These are phyloP conservation scores for Chlamydomonas sp. DNA, from an alignment of 139 green algal species.

Conservation along the genomic window DNA sequence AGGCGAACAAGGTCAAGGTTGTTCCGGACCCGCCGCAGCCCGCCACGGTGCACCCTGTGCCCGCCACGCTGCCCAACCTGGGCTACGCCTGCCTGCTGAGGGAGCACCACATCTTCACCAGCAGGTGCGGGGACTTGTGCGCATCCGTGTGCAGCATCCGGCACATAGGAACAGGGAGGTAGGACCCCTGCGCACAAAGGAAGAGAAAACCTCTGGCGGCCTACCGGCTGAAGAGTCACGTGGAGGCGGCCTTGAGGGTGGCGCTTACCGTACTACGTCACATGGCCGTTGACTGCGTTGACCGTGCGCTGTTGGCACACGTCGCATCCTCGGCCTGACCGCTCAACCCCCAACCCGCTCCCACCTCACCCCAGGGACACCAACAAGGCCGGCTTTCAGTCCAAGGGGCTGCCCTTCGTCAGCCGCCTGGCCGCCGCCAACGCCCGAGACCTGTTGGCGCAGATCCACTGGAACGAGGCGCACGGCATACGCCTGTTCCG, in stretches of 20 bases:
- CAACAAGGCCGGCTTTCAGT: constrained; percentile 43
- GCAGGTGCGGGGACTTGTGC: constrained; percentile 19
- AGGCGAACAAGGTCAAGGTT: neutral
- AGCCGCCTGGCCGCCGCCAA: constrained; percentile 69
- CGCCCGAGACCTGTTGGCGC: constrained; percentile 48
- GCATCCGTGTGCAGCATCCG: too few relatives aligned
- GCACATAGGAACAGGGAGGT: too few relatives aligned
- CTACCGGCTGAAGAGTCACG: too few relatives aligned
- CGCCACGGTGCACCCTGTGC: neutral
- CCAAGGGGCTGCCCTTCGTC: constrained; percentile 62
- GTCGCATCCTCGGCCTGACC: neutral
- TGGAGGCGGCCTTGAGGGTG: too few relatives aligned
- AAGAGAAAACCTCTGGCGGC: too few relatives aligned
- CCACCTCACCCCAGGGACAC: constrained; percentile 1
- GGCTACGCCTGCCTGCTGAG: constrained; percentile 80
- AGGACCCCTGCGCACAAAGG: too few relatives aligned
- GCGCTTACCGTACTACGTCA: too few relatives aligned
- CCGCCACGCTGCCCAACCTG: constrained; percentile 62
- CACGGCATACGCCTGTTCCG: constrained; percentile 77
- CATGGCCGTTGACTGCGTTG: too few relatives aligned
- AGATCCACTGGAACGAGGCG: constrained; percentile 73
- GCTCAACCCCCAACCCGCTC: neutral
- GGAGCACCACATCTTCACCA: constrained; percentile 64
- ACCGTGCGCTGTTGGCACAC: too few relatives aligned
- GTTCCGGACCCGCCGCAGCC: neutral